A percentile compares a stretch with the other conserved stretches of the same genome.
Evolutionary conservation across 1,139 yeast genomes (phyloP).

Genomic region (Geotrichum carabidarum): DNA sequence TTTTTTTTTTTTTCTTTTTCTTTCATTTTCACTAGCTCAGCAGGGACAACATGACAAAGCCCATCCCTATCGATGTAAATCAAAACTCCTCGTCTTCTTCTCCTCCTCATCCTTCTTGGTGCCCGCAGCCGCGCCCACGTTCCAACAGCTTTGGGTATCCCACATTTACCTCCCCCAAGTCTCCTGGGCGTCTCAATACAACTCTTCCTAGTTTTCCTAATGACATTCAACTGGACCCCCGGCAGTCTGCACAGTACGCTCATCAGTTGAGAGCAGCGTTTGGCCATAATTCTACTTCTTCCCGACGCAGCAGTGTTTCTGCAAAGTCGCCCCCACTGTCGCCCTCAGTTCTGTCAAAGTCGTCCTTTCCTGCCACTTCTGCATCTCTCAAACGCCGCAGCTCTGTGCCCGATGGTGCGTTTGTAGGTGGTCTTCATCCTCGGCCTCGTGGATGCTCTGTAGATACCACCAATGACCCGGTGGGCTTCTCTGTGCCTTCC

Average conservation of each 20-base stretch:
- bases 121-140: background rate
- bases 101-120: background rate
- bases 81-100: background rate
- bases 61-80: background rate
- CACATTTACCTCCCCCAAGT: background rate
- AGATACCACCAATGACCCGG: background rate
- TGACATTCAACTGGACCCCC: slow-evolving; percentile 3
- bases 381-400: background rate
- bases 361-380: background rate
- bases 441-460: background rate
- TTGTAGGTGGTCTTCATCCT: background rate
- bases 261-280: slow-evolving; percentile 2
- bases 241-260: slow-evolving; percentile 1
- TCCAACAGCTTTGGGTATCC: background rate
- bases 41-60: background rate
- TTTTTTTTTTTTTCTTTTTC: background rate
- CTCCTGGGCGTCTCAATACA: background rate
- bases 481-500: background rate
- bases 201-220: background rate
- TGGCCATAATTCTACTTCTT: background rate
- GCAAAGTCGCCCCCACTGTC: slow-evolving; percentile 4
- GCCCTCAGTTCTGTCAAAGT: background rate
- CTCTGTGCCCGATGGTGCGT: background rate
- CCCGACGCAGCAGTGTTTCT: background rate
- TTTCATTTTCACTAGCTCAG: background rate